A percentile compares a stretch with the other conserved stretches of the same genome.
These are phyloP conservation scores for Jamesozyma spencerorum DNA, from an alignment of 805 yeast species.

Conservation along the genomic window DNA sequence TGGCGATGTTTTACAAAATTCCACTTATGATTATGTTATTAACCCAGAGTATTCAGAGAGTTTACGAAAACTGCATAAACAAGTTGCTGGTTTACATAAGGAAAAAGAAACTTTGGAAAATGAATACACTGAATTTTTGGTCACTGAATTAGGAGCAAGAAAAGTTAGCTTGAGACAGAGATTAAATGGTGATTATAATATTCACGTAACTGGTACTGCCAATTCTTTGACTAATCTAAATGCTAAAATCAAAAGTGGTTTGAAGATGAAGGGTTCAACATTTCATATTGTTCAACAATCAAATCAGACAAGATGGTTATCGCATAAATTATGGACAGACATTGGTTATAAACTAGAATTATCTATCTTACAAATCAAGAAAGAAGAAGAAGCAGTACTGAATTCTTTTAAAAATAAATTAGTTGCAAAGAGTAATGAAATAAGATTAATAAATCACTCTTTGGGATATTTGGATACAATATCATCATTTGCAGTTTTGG, in stretches of 20 bases:
- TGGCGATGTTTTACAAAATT: too few relatives aligned
- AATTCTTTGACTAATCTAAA: slow-evolving; percentile 18
- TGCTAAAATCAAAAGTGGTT: slow-evolving; percentile 11
- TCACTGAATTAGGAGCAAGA: slow-evolving; percentile 20
- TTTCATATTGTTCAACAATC: slow-evolving; percentile 33
- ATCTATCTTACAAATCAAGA: slow-evolving; percentile 38
- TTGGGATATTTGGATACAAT: slow-evolving; percentile 66
- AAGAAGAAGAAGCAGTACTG: slow-evolving; percentile 48
- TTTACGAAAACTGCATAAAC: slow-evolving; percentile 31
- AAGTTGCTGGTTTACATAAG: slow-evolving; percentile 21
- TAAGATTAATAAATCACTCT: slow-evolving; percentile 42
- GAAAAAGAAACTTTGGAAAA: slow-evolving; percentile 24
- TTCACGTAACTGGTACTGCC: slow-evolving; percentile 38
- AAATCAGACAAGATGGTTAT: slow-evolving; percentile 37
- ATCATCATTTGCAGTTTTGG: slow-evolving; percentile 60
- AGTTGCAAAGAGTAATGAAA: slow-evolving; percentile 34
- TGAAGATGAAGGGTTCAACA: slow-evolving; percentile 4
- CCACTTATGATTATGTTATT: slow-evolving; percentile 33
- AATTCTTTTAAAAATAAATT: slow-evolving; percentile 40
- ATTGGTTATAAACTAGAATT: slow-evolving; percentile 43
- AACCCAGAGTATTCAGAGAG: slow-evolving; percentile 27
- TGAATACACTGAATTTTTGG: slow-evolving; percentile 26
- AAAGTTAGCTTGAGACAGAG: slow-evolving; percentile 33
- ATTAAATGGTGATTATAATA: slow-evolving; percentile 38
- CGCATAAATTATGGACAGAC: slow-evolving; percentile 41